Conservation (phyloP, 306 rosid species). For the Trifolium repens region DNA sequence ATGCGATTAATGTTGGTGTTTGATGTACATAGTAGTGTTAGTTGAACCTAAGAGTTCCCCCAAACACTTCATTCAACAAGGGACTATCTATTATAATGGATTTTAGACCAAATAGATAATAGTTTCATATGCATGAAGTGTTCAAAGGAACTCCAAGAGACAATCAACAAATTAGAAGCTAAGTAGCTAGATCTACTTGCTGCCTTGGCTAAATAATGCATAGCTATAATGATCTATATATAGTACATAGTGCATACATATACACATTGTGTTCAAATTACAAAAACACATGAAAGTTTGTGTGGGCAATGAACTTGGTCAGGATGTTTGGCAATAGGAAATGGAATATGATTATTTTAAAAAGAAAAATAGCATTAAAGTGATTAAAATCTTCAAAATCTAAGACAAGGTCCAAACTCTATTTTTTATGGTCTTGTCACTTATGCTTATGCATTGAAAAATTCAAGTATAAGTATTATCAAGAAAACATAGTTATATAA, state of each 20-base stretch:
- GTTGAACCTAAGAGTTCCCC: conserved; percentile 28
- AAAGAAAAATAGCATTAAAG: neutral
- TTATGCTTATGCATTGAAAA: neutral
- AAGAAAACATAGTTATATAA: too few relatives aligned
- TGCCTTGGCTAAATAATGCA: neutral
- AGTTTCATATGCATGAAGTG: neutral
- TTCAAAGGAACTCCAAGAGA: conserved; percentile 12
- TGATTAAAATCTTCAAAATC: neutral
- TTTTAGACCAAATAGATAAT: neutral
- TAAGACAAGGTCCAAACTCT: neutral
- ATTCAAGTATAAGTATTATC: neutral
- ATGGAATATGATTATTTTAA: neutral
- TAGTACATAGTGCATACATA: neutral
- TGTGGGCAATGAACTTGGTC: neutral
- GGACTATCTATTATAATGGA: neutral
- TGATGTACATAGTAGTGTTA: neutral
- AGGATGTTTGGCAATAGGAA: neutral
- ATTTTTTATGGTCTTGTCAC: neutral
- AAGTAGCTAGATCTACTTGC: neutral
- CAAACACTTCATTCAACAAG: conserved; percentile 23
- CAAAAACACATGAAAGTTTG: neutral
- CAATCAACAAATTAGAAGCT: conserved; percentile 4
- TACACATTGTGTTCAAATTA: neutral
- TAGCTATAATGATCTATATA: conserved; percentile 1
- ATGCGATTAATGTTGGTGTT: too few relatives aligned